A percentile compares a stretch with the other conserved stretches of the same genome.
Evolutionary conservation across 139 green algal genomes (phyloP).

Genomic region (Closterium sp.): DNA sequence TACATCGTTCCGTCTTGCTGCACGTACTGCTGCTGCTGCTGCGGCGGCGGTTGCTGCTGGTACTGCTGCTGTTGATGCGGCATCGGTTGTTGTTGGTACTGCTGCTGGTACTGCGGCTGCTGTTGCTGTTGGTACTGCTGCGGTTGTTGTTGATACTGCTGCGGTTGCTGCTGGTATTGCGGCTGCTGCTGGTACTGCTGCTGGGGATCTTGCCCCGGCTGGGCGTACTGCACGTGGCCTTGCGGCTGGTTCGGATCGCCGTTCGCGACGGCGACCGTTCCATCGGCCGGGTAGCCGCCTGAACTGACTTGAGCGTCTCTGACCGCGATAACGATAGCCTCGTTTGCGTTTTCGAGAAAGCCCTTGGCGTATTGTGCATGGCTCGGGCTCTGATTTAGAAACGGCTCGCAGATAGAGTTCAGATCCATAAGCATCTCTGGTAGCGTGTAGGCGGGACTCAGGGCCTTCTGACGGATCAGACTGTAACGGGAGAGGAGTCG

Average conservation of each 20-base stretch:
- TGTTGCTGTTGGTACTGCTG: not conserved
- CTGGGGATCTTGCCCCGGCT: not conserved
- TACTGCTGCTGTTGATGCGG: constrained; percentile 2
- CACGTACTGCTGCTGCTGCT: not conserved
- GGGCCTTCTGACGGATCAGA: not conserved
- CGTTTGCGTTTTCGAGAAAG: not conserved
- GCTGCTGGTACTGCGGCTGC: not conserved
- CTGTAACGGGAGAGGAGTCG: not conserved
- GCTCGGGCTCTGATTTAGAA: not conserved
- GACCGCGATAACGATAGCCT: not conserved
- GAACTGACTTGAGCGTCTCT: not conserved
- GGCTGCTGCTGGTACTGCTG: constrained; percentile 11
- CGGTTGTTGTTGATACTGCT: not conserved
- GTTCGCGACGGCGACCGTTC: not conserved
- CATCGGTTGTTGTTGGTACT: constrained; percentile 4
- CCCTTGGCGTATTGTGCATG: not conserved
- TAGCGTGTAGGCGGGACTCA: not conserved
- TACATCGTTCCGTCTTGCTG: not conserved
- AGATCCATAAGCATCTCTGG: constrained; percentile 4
- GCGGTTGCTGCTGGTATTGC: not conserved
- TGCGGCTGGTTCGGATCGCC: not conserved
- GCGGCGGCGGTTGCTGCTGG: not conserved
- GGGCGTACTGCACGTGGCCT: not conserved
- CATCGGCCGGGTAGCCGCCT: not conserved
- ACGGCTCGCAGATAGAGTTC: constrained; percentile 3